phyloP scores from a whole-genome alignment of 2,329 filamentous ascomycete genomes.

The Aureobasidium uvarum region DNA sequence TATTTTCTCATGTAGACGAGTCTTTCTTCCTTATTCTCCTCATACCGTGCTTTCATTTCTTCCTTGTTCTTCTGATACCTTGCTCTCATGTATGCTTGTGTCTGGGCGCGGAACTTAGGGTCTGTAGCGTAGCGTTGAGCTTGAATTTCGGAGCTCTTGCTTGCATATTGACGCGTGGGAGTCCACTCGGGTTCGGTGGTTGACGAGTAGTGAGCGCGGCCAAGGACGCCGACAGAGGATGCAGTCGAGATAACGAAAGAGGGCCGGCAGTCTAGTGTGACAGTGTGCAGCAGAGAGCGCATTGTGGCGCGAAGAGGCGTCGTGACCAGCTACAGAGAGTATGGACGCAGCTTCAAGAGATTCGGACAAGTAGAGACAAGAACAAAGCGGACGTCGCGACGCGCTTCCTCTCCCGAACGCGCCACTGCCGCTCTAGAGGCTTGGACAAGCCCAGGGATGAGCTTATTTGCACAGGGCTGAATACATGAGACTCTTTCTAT shows the following conservation, averaged over 20 bases:
- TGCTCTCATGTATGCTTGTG: not conserved
- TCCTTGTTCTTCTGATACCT: not conserved
- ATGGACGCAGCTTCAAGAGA: not conserved
- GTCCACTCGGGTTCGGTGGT: not conserved
- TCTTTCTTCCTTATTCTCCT: not conserved
- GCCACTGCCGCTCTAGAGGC: conserved; percentile 11
- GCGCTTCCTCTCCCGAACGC: not conserved
- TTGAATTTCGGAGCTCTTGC: not conserved
- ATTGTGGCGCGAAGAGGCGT: not conserved
- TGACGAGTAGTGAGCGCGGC: not conserved
- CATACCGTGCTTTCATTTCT: not conserved
- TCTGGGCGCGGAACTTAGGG: not conserved
- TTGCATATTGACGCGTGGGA: not conserved
- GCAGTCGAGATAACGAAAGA: not conserved
- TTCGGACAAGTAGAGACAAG: too few species aligned
- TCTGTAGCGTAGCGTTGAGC: not conserved
- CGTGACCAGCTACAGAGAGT: not conserved
- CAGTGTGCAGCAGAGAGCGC: not conserved
- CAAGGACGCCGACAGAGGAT: too few species aligned
- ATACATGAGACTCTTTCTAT: not conserved
- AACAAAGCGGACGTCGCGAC: not conserved
- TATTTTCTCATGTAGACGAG: not conserved
- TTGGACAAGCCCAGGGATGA: conserved; percentile 6
- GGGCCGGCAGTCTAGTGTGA: not conserved
- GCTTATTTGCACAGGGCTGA: conserved; percentile 11